A percentile compares a stretch with the other conserved stretches of the same genome.
Conservation (phyloP, 176 grass and related monocot genomes). For the Stipa capillata region DNA sequence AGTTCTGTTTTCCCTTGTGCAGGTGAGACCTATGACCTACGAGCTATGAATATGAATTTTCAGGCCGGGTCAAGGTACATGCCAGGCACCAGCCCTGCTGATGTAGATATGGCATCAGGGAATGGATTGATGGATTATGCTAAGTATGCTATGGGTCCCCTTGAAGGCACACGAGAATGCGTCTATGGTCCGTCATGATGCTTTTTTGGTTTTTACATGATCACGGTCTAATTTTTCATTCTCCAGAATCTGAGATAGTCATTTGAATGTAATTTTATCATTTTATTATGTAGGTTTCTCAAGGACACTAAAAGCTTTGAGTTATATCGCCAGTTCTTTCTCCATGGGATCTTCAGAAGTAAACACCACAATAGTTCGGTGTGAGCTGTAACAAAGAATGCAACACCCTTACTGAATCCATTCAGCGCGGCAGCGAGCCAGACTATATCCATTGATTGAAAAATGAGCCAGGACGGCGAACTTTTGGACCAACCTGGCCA, state of each 20-base stretch:
- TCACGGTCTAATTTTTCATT: neutral
- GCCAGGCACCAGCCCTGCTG: neutral
- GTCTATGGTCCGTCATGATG: neutral
- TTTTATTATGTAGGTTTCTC: neutral
- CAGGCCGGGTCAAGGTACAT: neutral
- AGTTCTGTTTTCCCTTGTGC: neutral
- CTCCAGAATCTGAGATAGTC: neutral
- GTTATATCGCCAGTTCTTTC: no score
- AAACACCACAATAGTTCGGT: neutral
- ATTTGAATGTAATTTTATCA: neutral
- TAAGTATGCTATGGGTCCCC: neutral
- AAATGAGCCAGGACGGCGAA: neutral
- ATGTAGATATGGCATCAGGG: slow-evolving; percentile 3
- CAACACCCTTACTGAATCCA: neutral
- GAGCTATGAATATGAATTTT: neutral
- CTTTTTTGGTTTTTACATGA: neutral
- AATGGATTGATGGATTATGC: neutral
- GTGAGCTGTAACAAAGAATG: neutral
- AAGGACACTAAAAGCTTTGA: neutral
- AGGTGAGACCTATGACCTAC: neutral
- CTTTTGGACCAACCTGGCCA: slow-evolving; percentile 5
- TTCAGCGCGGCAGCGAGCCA: neutral
- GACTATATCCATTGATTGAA: neutral
- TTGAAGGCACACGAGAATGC: neutral
- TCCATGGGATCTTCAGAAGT: neutral